A percentile compares a stretch with the other conserved stretches of the same genome.
These are phyloP conservation scores for Zarea fungicola DNA, from an alignment of 2,329 filamentous ascomycete species.

Conservation along the genomic window DNA sequence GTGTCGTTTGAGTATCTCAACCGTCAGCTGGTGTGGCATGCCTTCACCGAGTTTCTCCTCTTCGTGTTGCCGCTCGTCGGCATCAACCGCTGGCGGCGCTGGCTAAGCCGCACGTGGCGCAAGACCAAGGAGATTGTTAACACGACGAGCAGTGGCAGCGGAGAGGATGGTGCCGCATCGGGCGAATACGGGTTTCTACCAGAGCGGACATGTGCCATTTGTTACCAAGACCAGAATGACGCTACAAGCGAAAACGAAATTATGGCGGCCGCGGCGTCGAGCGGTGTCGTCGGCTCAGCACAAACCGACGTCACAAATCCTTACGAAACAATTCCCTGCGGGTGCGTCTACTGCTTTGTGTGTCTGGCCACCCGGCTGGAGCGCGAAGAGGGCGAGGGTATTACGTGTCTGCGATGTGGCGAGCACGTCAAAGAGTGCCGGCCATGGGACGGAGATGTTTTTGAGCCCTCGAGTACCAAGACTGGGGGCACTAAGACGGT, in stretches of 20 bases:
- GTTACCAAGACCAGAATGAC: slow-evolving; percentile 88
- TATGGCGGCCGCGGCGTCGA: slow-evolving; percentile 62
- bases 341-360: slow-evolving; percentile 92
- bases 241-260: slow-evolving; percentile 70
- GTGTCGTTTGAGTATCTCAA: slow-evolving; percentile 98
- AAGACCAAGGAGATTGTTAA: slow-evolving; percentile 64
- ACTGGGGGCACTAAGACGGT: slow-evolving; percentile 50
- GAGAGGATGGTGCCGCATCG: slow-evolving; percentile 46
- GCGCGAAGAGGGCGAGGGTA: slow-evolving; percentile 89
- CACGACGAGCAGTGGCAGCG: slow-evolving; percentile 29
- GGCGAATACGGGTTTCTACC: slow-evolving; percentile 83
- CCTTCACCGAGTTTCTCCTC: slow-evolving; percentile 98
- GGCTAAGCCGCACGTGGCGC: slow-evolving; percentile 82
- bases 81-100: slow-evolving; percentile 86
- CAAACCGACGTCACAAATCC: slow-evolving; percentile 95
- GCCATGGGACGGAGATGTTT: slow-evolving; percentile 87
- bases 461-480: slow-evolving; percentile 49
- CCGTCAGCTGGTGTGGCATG: slow-evolving; percentile 96
- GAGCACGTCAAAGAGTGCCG: slow-evolving; percentile 77
- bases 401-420: slow-evolving; percentile 85
- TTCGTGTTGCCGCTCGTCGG: slow-evolving; percentile 96
- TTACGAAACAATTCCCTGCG: slow-evolving; percentile 84
- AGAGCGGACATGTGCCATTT: slow-evolving; percentile 92
- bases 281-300: slow-evolving; percentile 79
- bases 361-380: slow-evolving; percentile 89